Conservation (phyloP, 352 stramenopile species). For the Phytopythium boreale region DNA sequence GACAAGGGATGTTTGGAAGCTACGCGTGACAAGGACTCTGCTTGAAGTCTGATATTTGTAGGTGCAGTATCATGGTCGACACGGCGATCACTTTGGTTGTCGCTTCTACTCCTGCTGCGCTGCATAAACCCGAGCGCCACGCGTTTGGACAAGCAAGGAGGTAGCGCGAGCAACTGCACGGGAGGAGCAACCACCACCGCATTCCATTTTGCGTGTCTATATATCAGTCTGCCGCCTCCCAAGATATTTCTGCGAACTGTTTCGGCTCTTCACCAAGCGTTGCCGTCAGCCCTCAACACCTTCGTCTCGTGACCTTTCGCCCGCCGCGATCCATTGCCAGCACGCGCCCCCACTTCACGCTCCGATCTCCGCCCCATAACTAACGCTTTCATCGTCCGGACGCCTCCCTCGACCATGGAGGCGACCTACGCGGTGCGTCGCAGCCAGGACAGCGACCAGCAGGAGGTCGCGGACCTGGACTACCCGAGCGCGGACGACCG, state of each 20-base stretch:
- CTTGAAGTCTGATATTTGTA: background rate
- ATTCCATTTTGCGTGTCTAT: background rate
- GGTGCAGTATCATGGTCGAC: background rate
- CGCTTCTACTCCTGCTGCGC: no score
- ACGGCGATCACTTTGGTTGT: background rate
- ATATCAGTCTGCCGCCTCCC: background rate
- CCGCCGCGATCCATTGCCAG: background rate
- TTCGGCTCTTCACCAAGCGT: background rate
- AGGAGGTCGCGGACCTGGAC: slow-evolving; percentile 54
- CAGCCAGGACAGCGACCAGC: slow-evolving; percentile 57
- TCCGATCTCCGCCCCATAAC: background rate
- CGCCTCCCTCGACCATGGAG: slow-evolving; percentile 14
- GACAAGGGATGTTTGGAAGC: no score
- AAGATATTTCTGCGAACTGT: background rate
- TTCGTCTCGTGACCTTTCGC: background rate
- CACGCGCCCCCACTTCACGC: no score
- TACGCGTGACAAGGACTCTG: background rate
- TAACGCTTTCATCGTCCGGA: background rate
- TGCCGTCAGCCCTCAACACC: background rate
- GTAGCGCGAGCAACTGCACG: background rate
- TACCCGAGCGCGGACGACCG: slow-evolving; percentile 53
- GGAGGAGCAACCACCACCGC: background rate
- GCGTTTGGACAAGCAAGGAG: background rate
- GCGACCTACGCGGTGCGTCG: slow-evolving; percentile 50
- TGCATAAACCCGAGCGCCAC: no score